Evolutionary conservation across 2,329 filamentous ascomycete genomes (phyloP).

Genomic region (Teratosphaeria destructans): DNA sequence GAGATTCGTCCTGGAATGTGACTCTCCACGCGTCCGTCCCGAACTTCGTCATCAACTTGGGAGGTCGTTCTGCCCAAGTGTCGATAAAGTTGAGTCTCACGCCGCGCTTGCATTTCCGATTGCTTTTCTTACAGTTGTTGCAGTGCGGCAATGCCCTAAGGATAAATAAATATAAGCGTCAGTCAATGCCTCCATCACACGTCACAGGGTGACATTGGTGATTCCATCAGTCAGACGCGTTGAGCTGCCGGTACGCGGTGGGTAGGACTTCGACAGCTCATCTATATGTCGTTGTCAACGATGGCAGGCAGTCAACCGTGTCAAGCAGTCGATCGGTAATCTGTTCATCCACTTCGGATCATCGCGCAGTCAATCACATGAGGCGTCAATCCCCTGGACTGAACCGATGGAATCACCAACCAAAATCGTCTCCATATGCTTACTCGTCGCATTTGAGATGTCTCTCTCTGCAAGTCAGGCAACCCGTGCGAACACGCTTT

Average conservation of each 20-base stretch:
- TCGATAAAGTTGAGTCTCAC: conserved; percentile 88
- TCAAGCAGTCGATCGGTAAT: background rate
- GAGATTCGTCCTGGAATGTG: conserved; percentile 78
- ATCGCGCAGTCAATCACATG: background rate
- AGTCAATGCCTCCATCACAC: background rate
- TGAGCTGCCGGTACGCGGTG: background rate
- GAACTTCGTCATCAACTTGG: conserved; percentile 41
- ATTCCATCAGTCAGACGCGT: background rate
- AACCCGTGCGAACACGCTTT: conserved; percentile 82
- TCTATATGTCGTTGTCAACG: background rate
- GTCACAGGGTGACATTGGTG: background rate
- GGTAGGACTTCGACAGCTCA: background rate
- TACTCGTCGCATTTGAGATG: conserved; percentile 83
- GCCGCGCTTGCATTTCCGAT: conserved; percentile 73
- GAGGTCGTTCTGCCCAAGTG: conserved; percentile 60
- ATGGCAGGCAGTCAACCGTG: too few species aligned
- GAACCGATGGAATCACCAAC: conserved; percentile 28
- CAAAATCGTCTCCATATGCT: conserved; percentile 2
- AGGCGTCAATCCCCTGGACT: background rate
- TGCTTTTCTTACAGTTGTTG: conserved; percentile 82
- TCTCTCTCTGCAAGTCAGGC: conserved; percentile 77
- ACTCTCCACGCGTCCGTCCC: conserved; percentile 59
- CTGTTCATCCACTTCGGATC: background rate
- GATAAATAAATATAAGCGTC: background rate
- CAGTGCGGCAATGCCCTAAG: conserved; percentile 36